Percentiles rank a stretch among this genome's conserved stretches.
Conservation (phyloP, 2,329 filamentous ascomycete genomes). For the Blastomyces percursus region DNA sequence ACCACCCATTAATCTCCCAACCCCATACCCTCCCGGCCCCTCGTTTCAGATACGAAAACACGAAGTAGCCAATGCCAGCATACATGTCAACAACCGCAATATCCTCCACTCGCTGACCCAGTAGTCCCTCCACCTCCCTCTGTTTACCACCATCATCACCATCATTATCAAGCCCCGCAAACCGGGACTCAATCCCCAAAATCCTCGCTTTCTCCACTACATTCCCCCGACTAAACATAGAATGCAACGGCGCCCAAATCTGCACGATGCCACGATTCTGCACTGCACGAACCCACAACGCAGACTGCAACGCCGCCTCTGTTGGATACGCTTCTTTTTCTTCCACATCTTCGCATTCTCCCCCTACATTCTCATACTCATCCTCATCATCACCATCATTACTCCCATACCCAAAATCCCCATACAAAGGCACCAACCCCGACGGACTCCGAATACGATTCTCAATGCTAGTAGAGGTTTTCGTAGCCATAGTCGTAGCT, state of each 20-base stretch:
- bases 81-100: conserved; percentile 62
- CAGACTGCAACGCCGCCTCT: conserved; percentile 47
- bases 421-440: conserved; percentile 58
- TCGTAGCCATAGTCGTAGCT: conserved; percentile 22
- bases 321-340: conserved; percentile 23
- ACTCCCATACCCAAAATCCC: conserved; percentile 55
- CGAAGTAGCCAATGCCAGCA: conserved; percentile 88
- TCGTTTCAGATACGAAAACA: conserved; percentile 66
- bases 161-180: conserved; percentile 25
- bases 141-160: not conserved
- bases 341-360: conserved; percentile 6
- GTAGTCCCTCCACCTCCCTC: not conserved
- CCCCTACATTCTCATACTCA: conserved; percentile 15
- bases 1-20: conserved; percentile 88
- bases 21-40: conserved; percentile 62
- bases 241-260: conserved; percentile 78
- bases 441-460: conserved; percentile 67
- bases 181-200: conserved; percentile 36
- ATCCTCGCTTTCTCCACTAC: conserved; percentile 77
- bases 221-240: conserved; percentile 91
- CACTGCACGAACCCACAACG: conserved; percentile 68
- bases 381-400: conserved; percentile 4
- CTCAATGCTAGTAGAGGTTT: conserved; percentile 30
- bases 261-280: conserved; percentile 71
- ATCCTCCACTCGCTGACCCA: conserved; percentile 19